Conservation (phyloP, 257 asterid genomes). For the Solanum tarijense region DNA sequence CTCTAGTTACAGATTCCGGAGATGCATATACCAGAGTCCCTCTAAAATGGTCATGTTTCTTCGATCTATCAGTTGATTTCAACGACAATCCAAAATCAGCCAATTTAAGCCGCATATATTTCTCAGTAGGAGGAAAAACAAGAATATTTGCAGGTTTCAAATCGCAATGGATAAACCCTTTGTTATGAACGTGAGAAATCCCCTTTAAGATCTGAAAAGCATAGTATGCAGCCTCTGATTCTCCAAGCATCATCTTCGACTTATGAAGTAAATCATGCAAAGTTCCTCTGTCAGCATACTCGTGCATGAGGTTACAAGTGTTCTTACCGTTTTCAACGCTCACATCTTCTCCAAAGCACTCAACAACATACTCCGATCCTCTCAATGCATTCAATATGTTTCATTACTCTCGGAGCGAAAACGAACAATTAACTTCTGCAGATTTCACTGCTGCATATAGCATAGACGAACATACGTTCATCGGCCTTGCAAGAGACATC, state of each 20-base stretch:
- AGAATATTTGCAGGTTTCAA: background rate
- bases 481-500: background rate
- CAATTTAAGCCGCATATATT: background rate
- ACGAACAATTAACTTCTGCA: background rate
- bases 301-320: background rate
- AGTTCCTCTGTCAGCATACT: background rate
- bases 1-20: background rate
- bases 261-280: background rate
- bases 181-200: background rate
- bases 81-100: background rate
- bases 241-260: background rate
- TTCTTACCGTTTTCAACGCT: background rate
- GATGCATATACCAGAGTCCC: background rate
- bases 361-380: background rate
- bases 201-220: background rate
- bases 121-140: background rate
- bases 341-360: background rate
- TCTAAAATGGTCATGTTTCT: background rate
- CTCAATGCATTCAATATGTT: background rate
- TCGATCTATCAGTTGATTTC: background rate
- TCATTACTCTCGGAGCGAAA: background rate
- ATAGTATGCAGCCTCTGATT: background rate
- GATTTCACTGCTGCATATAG: background rate
- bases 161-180: conserved; percentile 3
- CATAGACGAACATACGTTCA: background rate